phyloP scores from a whole-genome alignment of 192 early-diverging fungal species.

The Helicostylum pulchrum region DNA sequence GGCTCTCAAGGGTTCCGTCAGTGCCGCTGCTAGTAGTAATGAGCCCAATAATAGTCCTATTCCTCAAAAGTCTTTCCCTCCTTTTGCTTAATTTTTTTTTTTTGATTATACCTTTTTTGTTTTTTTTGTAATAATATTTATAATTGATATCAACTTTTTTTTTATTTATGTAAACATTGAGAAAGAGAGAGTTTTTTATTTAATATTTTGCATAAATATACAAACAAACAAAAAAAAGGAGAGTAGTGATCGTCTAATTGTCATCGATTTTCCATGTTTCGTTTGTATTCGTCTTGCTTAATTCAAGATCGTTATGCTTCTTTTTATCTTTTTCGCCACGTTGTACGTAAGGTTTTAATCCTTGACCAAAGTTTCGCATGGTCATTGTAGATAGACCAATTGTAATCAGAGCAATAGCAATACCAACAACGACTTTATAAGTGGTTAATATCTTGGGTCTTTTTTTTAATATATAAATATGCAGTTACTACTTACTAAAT shows the following conservation, averaged over 20 bases:
- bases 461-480: neutral
- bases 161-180: neutral
- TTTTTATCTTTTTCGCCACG: constrained; percentile 16
- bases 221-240: neutral
- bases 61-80: neutral
- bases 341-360: constrained; percentile 36
- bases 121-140: neutral
- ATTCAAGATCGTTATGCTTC: constrained; percentile 17
- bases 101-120: neutral
- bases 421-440: constrained; percentile 20
- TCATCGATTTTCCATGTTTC: constrained; percentile 35
- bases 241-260: constrained; percentile 2
- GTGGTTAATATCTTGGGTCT: neutral
- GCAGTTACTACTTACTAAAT: constrained; percentile 30
- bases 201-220: neutral
- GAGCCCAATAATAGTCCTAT: neutral
- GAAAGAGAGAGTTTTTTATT: neutral
- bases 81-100: constrained; percentile 8
- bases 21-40: neutral
- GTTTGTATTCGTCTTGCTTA: constrained; percentile 22
- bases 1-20: constrained; percentile 17
- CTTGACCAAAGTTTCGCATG: constrained; percentile 35
- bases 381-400: constrained; percentile 25
- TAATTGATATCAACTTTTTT: neutral
- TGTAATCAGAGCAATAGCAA: constrained; percentile 19